These are phyloP conservation scores for Papiliotrema flavescens DNA, from an alignment of 1,284 basidiomycete species.

Conservation along the genomic window DNA sequence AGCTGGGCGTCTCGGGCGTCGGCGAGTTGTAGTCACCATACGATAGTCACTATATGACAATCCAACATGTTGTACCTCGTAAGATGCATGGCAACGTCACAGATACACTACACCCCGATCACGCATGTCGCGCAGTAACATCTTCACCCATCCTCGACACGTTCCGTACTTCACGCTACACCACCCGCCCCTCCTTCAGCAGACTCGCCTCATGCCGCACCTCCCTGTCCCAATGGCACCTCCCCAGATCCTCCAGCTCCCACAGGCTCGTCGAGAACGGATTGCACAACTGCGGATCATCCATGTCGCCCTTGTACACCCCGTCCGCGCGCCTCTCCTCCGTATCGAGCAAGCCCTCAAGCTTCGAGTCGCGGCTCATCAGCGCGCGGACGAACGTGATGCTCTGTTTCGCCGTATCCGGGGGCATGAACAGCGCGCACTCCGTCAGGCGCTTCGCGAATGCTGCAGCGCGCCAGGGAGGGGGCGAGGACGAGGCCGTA, in stretches of 20 bases:
- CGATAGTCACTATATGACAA: too few relatives aligned
- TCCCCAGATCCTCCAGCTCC: constrained; percentile 44
- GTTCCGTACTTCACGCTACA: constrained; percentile 5
- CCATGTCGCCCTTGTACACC: constrained; percentile 71
- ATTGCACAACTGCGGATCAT: constrained; percentile 72
- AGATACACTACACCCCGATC: background rate
- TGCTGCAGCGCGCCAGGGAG: constrained; percentile 77
- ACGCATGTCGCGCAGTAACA: too few relatives aligned
- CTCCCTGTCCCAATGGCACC: constrained; percentile 45
- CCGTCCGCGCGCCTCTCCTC: constrained; percentile 80
- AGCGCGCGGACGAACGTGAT: constrained; percentile 70
- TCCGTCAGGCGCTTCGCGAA: constrained; percentile 86
- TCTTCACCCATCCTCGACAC: too few relatives aligned
- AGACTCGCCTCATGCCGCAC: constrained; percentile 42
- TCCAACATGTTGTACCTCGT: constrained; percentile 5
- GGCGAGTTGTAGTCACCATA: constrained; percentile 47
- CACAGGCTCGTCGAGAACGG: constrained; percentile 49
- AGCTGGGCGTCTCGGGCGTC: constrained; percentile 68
- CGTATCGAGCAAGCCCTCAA: constrained; percentile 78
- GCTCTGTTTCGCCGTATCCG: constrained; percentile 61
- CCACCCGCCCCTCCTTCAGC: constrained; percentile 39
- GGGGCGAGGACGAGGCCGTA: constrained; percentile 55
- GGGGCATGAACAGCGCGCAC: constrained; percentile 74
- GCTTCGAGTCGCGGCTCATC: constrained; percentile 69
- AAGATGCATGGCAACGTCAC: background rate